These are phyloP conservation scores for Fulvia fulva DNA, from an alignment of 2,329 filamentous ascomycete genomes.

Conservation along the genomic window DNA sequence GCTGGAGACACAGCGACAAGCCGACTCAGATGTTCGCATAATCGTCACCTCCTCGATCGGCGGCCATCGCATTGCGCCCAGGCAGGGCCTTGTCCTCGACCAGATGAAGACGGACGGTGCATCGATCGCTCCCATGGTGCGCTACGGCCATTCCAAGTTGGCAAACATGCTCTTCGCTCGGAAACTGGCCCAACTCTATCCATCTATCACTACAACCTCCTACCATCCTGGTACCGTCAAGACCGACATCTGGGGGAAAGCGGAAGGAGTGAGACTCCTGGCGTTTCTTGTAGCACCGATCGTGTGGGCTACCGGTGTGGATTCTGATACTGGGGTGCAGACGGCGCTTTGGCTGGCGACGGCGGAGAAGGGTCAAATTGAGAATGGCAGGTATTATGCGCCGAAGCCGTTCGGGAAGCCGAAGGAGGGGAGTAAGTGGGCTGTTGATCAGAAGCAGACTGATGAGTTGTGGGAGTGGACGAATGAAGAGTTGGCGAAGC, in stretches of 20 bases:
- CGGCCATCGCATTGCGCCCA: slow-evolving; percentile 4
- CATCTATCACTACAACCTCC: slow-evolving; percentile 41
- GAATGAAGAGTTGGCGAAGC: slow-evolving; percentile 23
- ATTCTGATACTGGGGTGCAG: slow-evolving; percentile 20
- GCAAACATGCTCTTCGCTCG: slow-evolving; percentile 47
- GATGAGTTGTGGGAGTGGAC: slow-evolving; percentile 31
- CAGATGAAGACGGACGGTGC: slow-evolving; percentile 17
- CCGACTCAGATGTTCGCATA: slow-evolving; percentile 43
- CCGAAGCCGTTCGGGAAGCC: slow-evolving; percentile 21
- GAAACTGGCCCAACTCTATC: slow-evolving; percentile 43
- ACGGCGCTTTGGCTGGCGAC: slow-evolving; percentile 28
- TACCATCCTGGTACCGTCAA: slow-evolving; percentile 50
- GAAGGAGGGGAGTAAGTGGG: slow-evolving; percentile 7
- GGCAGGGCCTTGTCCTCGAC: slow-evolving; percentile 20
- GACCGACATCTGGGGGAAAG: slow-evolving; percentile 39
- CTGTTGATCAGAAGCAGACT: slow-evolving; percentile 18
- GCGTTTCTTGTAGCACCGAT: not conserved
- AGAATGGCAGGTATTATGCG: slow-evolving; percentile 27
- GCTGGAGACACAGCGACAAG: slow-evolving; percentile 40
- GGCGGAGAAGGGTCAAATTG: slow-evolving; percentile 17
- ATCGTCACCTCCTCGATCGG: slow-evolving; percentile 27
- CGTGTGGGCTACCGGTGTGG: slow-evolving; percentile 6
- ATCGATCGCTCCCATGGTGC: slow-evolving; percentile 9
- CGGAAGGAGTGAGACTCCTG: slow-evolving; percentile 9
- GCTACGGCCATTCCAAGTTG: slow-evolving; percentile 48